These are phyloP conservation scores for Arctostaphylos glauca DNA, from an alignment of 148 eudicot genomes.

Conservation along the genomic window DNA sequence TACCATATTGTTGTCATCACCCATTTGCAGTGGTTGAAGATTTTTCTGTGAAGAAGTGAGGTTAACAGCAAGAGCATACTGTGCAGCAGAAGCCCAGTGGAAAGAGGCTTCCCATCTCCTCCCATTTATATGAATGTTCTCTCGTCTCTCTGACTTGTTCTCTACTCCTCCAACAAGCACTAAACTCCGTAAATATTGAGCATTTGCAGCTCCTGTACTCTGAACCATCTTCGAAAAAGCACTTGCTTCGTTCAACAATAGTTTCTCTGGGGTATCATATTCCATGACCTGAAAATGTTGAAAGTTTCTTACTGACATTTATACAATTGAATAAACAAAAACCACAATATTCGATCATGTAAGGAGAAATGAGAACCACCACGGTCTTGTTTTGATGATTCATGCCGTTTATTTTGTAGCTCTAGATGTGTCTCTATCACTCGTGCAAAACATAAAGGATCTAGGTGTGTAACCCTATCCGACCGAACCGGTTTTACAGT, in stretches of 20 bases:
- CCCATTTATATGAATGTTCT: constrained; percentile 42
- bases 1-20: constrained; percentile 49
- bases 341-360: not conserved
- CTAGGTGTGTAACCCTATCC: too few relatives aligned
- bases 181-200: constrained; percentile 73
- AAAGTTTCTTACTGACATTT: not conserved
- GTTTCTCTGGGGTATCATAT: constrained; percentile 70
- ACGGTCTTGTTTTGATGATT: not conserved
- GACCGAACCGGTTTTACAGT: too few relatives aligned
- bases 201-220: constrained; percentile 91
- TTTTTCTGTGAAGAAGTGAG: constrained; percentile 55
- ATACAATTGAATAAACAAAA: not conserved
- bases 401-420: not conserved
- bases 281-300: constrained; percentile 53
- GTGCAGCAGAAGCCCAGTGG: constrained; percentile 72
- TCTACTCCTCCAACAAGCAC: constrained; percentile 44
- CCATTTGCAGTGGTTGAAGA: constrained; percentile 49
- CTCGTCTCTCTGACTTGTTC: constrained; percentile 34
- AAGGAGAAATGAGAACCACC: too few relatives aligned
- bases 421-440: not conserved
- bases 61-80: constrained; percentile 57
- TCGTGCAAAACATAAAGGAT: not conserved
- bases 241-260: constrained; percentile 60
- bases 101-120: constrained; percentile 62
- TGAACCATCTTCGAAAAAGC: constrained; percentile 93